Evolutionary conservation across 2,329 filamentous ascomycete genomes (phyloP).

Genomic region (Chrysoporthe puriensis): DNA sequence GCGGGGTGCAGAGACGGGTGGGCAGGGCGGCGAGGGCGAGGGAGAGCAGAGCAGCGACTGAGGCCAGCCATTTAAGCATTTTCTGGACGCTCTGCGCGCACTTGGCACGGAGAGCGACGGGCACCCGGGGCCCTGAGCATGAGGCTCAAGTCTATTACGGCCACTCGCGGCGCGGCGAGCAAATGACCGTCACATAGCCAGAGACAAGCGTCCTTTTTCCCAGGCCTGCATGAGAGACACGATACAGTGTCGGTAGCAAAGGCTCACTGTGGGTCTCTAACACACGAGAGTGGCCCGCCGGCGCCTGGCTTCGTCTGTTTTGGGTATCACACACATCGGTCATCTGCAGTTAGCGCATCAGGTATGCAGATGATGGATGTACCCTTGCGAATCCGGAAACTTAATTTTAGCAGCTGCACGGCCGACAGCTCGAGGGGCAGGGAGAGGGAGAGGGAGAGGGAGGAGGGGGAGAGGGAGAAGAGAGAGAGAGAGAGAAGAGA

Average conservation of each 20-base stretch:
- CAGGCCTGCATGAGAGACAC: slow-evolving; percentile 1
- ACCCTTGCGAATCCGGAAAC: not conserved
- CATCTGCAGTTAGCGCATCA: not conserved
- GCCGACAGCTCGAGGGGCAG: not conserved
- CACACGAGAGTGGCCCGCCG: not conserved
- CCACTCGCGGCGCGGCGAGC: not conserved
- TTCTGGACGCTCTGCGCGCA: too few relatives aligned
- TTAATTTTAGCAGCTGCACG: not conserved
- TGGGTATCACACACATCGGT: not conserved
- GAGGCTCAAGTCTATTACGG: not conserved
- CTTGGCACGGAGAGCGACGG: too few relatives aligned
- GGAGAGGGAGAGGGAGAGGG: too few relatives aligned
- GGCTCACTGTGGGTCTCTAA: slow-evolving; percentile 1
- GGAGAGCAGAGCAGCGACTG: too few relatives aligned
- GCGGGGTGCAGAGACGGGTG: too few relatives aligned
- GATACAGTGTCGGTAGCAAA: not conserved
- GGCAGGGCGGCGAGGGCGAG: not conserved
- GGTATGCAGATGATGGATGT: not conserved
- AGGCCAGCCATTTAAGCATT: too few relatives aligned
- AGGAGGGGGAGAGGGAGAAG: not conserved
- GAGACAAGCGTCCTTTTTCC: not conserved
- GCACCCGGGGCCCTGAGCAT: not conserved
- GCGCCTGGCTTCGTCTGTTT: not conserved
- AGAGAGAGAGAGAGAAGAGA: not conserved
- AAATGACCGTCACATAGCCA: not conserved